Percentiles rank a stretch among this genome's conserved stretches.
Conservation (phyloP, 805 yeast genomes). For the Candida cerambycidarum region DNA sequence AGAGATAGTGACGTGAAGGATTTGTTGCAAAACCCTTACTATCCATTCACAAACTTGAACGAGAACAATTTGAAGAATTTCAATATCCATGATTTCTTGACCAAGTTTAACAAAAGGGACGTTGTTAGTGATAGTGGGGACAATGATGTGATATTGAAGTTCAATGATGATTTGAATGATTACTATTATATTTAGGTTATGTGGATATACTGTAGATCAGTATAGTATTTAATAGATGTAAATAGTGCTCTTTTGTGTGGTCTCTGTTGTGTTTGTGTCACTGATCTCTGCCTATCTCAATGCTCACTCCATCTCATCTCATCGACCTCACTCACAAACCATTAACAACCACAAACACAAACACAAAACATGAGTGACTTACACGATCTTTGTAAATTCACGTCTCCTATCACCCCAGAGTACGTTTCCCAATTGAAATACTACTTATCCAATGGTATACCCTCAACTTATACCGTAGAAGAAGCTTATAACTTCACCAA, state of each 20-base stretch:
- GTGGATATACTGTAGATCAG: background rate
- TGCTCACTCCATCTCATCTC: background rate
- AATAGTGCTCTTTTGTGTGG: no score
- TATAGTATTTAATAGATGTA: no score
- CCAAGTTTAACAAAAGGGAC: slow-evolving; percentile 1
- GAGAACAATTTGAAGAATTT: slow-evolving; percentile 7
- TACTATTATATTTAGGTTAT: background rate
- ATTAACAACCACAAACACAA: no score
- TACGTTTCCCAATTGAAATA: slow-evolving; percentile 47
- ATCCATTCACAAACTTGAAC: slow-evolving; percentile 6
- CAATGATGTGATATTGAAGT: slow-evolving; percentile 3
- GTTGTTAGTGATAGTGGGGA: background rate
- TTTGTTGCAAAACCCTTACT: background rate
- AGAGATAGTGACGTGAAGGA: slow-evolving; percentile 10
- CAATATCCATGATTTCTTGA: slow-evolving; percentile 9
- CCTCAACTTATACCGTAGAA: slow-evolving; percentile 79
- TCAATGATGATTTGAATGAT: slow-evolving; percentile 13
- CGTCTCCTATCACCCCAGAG: slow-evolving; percentile 46
- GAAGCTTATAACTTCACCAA: slow-evolving; percentile 63
- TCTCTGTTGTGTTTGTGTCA: no score
- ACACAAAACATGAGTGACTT: slow-evolving; percentile 61
- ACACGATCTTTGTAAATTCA: slow-evolving; percentile 60
- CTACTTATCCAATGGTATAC: slow-evolving; percentile 63
- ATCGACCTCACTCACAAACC: background rate
- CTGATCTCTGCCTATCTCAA: no score